Base-by-base conservation (phyloP, 1,284 basidiomycete species). In the Spongispora temasekensis region DNA sequence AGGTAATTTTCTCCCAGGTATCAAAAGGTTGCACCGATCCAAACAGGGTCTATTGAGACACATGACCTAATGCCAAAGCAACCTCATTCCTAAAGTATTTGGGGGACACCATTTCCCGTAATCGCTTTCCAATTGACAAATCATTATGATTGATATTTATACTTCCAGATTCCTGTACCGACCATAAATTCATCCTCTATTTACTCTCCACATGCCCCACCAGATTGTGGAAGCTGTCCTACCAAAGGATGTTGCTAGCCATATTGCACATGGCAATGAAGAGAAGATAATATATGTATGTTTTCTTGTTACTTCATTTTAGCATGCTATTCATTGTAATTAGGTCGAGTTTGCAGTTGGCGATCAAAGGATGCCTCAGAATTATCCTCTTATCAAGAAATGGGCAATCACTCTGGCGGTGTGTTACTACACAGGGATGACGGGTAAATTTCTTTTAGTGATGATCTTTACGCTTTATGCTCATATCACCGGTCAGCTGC, bases 331-430 rank as follows among this genome's bases (percentile, higher is more conserved):
- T 70, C 44, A 68, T 21, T 12, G 6, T 25, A 23, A 6, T 46
- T 42, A 71, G 70, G 63, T 73, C 25, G 65, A 73, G 17, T 72
- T 73, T 50, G 64, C 64, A 40, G 56, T 67, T 2, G 68, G 56
- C 15, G 72, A 72, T 53, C 53, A 42, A 28, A 61, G 72, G 23
- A 65, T 73, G 48, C 70, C 72, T 30, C 59, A 53, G 2, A 71
- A 67, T n/a, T 72, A 61, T 48, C 34, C 66, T 56, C 44, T 25
- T 17, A n/a, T 59, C 30, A 70, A 59, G 55, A 72, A 72, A 62
- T 72, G 71, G 70, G 34, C 57, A 13, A 67, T 74, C 21, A 73
- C 70, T 17, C 7, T 72, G 21, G 61, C 53, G 3, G 55, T 54
- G 12, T 71, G 72, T 51, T 59, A 40, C 37, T 65, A 69, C 32